Conservation (phyloP, 352 stramenopile species). For the Pythium aquatile region DNA sequence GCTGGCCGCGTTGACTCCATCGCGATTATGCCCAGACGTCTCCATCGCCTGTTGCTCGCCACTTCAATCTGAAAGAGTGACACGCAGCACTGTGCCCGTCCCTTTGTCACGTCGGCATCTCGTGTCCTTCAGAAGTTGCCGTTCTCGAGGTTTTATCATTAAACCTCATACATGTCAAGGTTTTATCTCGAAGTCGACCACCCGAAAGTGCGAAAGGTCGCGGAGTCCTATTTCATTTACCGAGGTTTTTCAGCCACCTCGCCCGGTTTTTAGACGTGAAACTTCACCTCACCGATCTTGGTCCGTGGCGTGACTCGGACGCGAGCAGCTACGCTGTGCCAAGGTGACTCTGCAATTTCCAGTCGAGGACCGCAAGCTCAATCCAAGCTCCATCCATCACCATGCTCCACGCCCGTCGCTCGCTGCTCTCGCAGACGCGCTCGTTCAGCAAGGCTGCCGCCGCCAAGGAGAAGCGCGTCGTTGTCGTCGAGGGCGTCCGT, state of each 20-base stretch:
- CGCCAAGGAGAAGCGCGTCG: constrained; percentile 61
- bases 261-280: constrained; percentile 14
- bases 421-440: constrained; percentile 36
- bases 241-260: constrained; percentile 17
- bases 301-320: neutral
- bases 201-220: constrained; percentile 4
- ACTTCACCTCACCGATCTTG: constrained; percentile 1
- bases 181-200: constrained; percentile 13
- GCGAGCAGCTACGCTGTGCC: neutral
- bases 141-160: constrained; percentile 19
- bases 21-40: neutral
- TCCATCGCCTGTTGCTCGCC: neutral
- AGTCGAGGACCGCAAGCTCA: neutral
- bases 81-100: constrained; percentile 3
- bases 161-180: constrained; percentile 13
- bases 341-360: constrained; percentile 28
- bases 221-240: neutral
- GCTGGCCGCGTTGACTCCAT: neutral
- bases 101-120: constrained; percentile 26
- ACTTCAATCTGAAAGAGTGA: constrained; percentile 30
- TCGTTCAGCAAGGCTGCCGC: constrained; percentile 36
- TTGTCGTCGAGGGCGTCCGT: constrained; percentile 93
- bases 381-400: neutral
- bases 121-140: constrained; percentile 18
- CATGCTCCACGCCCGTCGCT: constrained; percentile 31